Evolutionary conservation across 805 yeast species (phyloP), one percentile per base, ranked within the genome.

Genomic region (Starmerella lactis-condensi): DNA sequence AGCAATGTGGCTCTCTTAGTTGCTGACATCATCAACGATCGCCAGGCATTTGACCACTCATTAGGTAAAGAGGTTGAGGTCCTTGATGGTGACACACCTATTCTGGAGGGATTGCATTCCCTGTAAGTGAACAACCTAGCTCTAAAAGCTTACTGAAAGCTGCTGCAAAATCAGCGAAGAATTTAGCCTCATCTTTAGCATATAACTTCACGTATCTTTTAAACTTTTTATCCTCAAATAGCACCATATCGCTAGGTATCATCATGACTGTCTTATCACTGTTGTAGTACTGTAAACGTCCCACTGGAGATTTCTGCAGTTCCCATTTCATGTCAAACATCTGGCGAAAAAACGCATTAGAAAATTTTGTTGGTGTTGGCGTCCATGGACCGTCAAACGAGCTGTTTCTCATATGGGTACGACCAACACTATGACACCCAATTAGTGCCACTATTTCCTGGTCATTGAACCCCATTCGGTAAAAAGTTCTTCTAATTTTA

Each of bases 321-420:
- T 47, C 36, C 83, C 83, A 75, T 32, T 62, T 63, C 43, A 66
- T 77, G 39, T 50, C 45, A 34, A 64, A 41, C 17, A 67, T 53
- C 34, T 64, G 60, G 52, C 58, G 67, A 56, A 56, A 79, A 52
- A 76, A 79, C 25, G 77, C 78, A 57, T 79, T 81, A 31, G 72
- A 62, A 51, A 81, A 75, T 40, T 60, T 53, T 19, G 75, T 76
- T 33, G 89, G 79, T 24, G 75, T 67, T 33, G 74, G 75, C 23
- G 85, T 83, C 93, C 93, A 79, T 38, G 85, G 82, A 10, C 93
- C 92, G 41, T 76, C 89, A 58, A 62, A 81, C 2, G 91, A 91
- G 15, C 81, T 67, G 38, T 71, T 67, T 40, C 62, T 51, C 37
- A 64, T 58, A 46, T 71, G 77, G 40, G 75, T 68, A 24, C 76